A percentile compares a stretch with the other conserved stretches of the same genome.
Conservation (phyloP, 208 protist species). For the Trypanosoma mega region DNA sequence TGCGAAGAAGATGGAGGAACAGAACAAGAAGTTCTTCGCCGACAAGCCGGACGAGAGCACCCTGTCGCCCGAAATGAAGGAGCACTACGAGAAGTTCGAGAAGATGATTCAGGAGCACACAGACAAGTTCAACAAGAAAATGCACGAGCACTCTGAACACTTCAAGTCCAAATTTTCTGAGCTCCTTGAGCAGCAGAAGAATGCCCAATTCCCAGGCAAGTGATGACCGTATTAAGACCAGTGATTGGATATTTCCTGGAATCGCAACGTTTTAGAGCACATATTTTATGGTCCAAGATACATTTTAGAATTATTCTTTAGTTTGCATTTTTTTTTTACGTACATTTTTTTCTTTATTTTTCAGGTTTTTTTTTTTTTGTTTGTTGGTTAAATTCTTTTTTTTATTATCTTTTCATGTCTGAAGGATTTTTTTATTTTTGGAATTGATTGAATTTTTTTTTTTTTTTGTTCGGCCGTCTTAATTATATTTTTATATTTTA, state of each 20-base stretch:
- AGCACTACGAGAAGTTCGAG: constrained; percentile 92
- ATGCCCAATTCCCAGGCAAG: constrained; percentile 88
- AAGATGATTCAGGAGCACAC: constrained; percentile 92
- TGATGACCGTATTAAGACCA: no score
- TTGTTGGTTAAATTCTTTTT: not conserved
- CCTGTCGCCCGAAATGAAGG: constrained; percentile 90
- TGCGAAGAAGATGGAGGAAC: constrained; percentile 91
- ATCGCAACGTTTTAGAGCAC: no score
- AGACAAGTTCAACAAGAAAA: constrained; percentile 93
- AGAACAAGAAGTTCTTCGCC: constrained; percentile 92
- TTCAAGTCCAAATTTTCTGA: constrained; percentile 91
- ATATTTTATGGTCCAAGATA: no score
- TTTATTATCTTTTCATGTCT: constrained; percentile 2
- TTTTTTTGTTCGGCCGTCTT: no score
- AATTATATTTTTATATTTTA: constrained; percentile 1
- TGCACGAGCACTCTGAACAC: constrained; percentile 89
- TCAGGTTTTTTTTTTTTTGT: constrained; percentile 7
- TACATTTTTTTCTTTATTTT: constrained; percentile 14
- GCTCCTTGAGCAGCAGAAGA: constrained; percentile 92
- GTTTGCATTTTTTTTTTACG: no score
- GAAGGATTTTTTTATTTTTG: constrained; percentile 5
- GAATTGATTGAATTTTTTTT: not conserved
- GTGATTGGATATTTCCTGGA: no score
- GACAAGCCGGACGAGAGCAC: constrained; percentile 89
- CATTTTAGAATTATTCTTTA: no score